A percentile compares a stretch with the other conserved stretches of the same genome.
phyloP scores from a whole-genome alignment of 1,284 basidiomycete genomes.

The Cerioporus squamosus region DNA sequence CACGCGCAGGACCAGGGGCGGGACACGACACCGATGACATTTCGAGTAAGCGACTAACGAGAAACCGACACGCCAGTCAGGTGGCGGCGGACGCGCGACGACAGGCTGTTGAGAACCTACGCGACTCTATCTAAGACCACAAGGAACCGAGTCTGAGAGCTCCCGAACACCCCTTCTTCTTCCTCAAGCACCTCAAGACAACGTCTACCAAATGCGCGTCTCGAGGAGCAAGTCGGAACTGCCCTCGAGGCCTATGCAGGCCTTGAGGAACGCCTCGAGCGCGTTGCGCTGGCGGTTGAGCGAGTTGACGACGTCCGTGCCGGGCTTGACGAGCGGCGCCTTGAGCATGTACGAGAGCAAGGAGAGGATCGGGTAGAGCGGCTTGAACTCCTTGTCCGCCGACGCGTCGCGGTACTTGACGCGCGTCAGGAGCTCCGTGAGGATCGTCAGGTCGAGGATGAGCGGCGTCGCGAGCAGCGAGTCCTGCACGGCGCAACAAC shows the following conservation, averaged over 20 bases:
- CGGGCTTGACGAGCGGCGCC: constrained; percentile 97
- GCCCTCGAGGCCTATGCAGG: constrained; percentile 88
- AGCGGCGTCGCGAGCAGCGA: constrained; percentile 95
- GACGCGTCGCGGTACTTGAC: constrained; percentile 79
- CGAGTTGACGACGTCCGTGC: constrained; percentile 94
- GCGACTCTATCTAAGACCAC: too few species aligned
- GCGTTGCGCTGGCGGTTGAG: constrained; percentile 94
- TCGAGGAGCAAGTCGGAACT: constrained; percentile 83
- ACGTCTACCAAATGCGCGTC: constrained; percentile 79
- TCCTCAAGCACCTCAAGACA: too few species aligned
- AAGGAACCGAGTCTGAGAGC: too few species aligned
- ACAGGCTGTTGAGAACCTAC: too few species aligned
- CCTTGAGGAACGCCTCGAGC: constrained; percentile 92
- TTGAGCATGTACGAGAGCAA: constrained; percentile 96
- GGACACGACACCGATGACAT: too few species aligned
- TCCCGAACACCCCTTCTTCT: too few species aligned
- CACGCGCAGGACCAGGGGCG: too few species aligned
- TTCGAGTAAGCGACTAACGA: too few species aligned
- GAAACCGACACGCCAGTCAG: too few species aligned
- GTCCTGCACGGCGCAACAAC: constrained; percentile 56
- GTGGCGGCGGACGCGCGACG: too few species aligned
- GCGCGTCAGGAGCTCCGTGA: constrained; percentile 94
- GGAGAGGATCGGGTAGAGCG: constrained; percentile 87
- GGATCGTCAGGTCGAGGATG: constrained; percentile 92
- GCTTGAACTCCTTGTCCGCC: constrained; percentile 63